Evolutionary conservation across 2,329 filamentous ascomycete species (phyloP).

Genomic region (Microsporum audouinii): DNA sequence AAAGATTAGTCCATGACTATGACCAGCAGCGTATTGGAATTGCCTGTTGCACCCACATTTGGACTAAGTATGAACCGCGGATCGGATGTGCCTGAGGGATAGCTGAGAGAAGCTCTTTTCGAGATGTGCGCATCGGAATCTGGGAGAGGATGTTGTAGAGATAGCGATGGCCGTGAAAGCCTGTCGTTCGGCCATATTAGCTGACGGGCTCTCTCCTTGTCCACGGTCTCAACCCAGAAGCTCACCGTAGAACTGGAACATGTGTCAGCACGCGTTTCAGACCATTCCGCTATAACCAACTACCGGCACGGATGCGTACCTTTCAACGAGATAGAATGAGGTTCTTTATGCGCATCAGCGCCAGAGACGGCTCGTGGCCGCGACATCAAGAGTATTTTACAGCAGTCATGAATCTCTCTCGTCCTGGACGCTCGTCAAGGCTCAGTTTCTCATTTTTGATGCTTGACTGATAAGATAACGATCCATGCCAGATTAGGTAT

Average conservation of each 20-base stretch:
- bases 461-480: background rate
- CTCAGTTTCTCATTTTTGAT: background rate
- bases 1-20: background rate
- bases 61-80: constrained; percentile 47
- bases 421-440: background rate
- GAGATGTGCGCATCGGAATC: constrained; percentile 40
- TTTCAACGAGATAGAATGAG: constrained; percentile 68
- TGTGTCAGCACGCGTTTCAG: constrained; percentile 7
- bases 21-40: constrained; percentile 3
- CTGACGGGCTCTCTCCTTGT: background rate
- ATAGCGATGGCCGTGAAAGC: constrained; percentile 57
- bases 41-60: constrained; percentile 28
- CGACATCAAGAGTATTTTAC: constrained; percentile 24
- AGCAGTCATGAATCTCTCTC: background rate
- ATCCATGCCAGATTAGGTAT: background rate
- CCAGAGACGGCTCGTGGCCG: constrained; percentile 33
- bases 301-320: constrained; percentile 29
- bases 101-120: constrained; percentile 61
- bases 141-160: constrained; percentile 36
- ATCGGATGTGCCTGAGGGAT: constrained; percentile 43
- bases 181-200: constrained; percentile 34
- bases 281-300: constrained; percentile 13
- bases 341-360: constrained; percentile 50
- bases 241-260: constrained; percentile 30
- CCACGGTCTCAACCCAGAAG: background rate